Base-by-base conservation (phyloP, 139 green algal species). In the Coccomyxa sp. region DNA sequence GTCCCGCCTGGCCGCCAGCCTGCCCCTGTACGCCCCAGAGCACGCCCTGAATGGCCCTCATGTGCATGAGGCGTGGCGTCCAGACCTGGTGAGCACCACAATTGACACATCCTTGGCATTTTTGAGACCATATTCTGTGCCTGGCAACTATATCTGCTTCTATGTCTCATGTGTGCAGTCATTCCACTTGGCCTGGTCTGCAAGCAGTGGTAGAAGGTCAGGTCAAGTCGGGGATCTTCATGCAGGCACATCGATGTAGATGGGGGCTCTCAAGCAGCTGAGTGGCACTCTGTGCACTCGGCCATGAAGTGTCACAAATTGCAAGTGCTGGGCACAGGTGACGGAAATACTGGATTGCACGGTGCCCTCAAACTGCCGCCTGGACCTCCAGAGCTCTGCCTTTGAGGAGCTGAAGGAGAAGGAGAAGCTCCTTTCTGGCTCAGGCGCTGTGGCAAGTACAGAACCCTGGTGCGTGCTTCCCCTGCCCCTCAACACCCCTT, bases 391-490 rank as follows among this genome's bases (percentile, higher is more conserved):
- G 69, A 95, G 89, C 12, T 78, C 72, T 29, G 73, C 55, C 29
- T 94, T 85, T 34, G 73, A 77, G 16, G 64, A 73, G 34, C 41
- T 77, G 12, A 44, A 39, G 27, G 50, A 64, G 50, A 4, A 64
- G 27, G 39, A 74, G 33, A 55, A 55, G 7, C 36, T 36, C 6
- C 33, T 39, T 74, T 31, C 68, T 9, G 16, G 6, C 16, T 34
- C 74, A 80, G 78, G 54, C 73, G 36, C 54, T 10, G 36, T 79
- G 68, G 38, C 40, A 80, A 85, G 85, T 22, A 78, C 10, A 14
- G 92, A 96, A 89, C 92, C 92, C 39, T 96, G 92, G 92, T 96
- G 94, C 76, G 82, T 80, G 2, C 50, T 64, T 64, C 50, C 50
- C 50, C 22, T 64, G 50, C 18, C 50, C n/a, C n/a, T n/a, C n/a